Evolutionary conservation across 2,329 filamentous ascomycete species (phyloP).

Genomic region (Colletotrichum theobromicola): DNA sequence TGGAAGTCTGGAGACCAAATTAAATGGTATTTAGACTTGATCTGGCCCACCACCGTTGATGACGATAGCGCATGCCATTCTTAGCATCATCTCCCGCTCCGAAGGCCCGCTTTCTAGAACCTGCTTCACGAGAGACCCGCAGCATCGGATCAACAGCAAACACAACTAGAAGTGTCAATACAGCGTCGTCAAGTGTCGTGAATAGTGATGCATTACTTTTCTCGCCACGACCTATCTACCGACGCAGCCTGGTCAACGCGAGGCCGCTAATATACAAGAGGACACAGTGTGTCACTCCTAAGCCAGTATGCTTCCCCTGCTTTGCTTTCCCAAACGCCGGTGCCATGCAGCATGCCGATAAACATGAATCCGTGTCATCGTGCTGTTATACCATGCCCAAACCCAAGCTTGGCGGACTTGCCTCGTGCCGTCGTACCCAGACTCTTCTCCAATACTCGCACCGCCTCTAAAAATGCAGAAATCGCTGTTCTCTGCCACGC

Average conservation of each 20-base stretch:
- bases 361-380: constrained; percentile 14
- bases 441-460: not conserved
- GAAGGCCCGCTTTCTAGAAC: not conserved
- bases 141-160: not conserved
- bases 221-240: not conserved
- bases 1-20: not conserved
- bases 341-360: constrained; percentile 38
- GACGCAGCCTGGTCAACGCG: not conserved
- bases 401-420: constrained; percentile 5
- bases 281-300: not conserved
- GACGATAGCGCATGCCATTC: not conserved
- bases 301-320: constrained; percentile 16
- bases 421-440: constrained; percentile 10
- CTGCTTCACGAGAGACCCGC: not conserved
- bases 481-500: not conserved
- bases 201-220: constrained; percentile 4
- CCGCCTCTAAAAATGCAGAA: not conserved
- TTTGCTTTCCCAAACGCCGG: constrained; percentile 31
- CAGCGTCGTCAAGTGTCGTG: not conserved
- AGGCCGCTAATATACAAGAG: constrained; percentile 11
- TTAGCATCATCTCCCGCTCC: not conserved
- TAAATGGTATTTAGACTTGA: not conserved
- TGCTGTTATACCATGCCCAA: constrained; percentile 18
- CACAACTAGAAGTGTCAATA: not conserved
- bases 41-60: not conserved